A percentile compares a stretch with the other conserved stretches of the same genome.
Evolutionary conservation across 805 yeast genomes (phyloP).

Genomic region (Barnettozyma siamensis): DNA sequence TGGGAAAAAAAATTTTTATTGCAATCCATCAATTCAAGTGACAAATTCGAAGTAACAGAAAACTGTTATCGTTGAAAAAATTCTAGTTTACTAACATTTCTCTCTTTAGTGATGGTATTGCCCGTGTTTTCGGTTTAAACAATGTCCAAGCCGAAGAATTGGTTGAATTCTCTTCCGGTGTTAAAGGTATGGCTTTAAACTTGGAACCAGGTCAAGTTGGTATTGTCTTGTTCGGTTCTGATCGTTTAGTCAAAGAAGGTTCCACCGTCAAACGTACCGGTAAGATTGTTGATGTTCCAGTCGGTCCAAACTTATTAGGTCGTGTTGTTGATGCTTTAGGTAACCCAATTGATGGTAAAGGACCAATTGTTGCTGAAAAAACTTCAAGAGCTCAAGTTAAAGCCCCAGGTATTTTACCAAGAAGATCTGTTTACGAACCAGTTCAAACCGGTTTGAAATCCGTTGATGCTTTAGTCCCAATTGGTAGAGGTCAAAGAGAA

Average conservation of each 20-base stretch:
- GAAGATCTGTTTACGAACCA: slow-evolving; percentile 98
- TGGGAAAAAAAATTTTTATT: neutral
- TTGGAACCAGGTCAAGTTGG: slow-evolving; percentile 99
- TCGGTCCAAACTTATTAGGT: slow-evolving; percentile 96
- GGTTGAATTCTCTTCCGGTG: slow-evolving; percentile 99
- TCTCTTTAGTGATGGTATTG: slow-evolving; percentile 93
- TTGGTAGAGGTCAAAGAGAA: slow-evolving; percentile 99
- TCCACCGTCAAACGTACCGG: slow-evolving; percentile 99
- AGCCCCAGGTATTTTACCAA: slow-evolving; percentile 99
- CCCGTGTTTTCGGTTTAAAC: slow-evolving; percentile 99
- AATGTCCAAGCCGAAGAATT: slow-evolving; percentile 99
- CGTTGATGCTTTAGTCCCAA: slow-evolving; percentile 97
- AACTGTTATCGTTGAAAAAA: neutral
- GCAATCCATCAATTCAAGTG: no score
- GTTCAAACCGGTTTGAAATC: slow-evolving; percentile 99
- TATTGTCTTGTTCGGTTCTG: slow-evolving; percentile 99
- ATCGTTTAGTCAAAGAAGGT: slow-evolving; percentile 97
- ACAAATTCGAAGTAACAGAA: neutral
- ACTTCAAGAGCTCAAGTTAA: slow-evolving; percentile 95
- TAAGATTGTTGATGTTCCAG: slow-evolving; percentile 97
- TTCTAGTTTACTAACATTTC: slow-evolving; percentile 32
- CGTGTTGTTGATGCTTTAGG: slow-evolving; percentile 99
- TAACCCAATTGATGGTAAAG: slow-evolving; percentile 99
- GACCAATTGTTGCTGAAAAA: slow-evolving; percentile 85
- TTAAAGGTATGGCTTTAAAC: slow-evolving; percentile 99